A percentile compares a stretch with the other conserved stretches of the same genome.
These are phyloP conservation scores for Tephrocybe sp. DNA, from an alignment of 768 basidiomycete species.

Conservation along the genomic window DNA sequence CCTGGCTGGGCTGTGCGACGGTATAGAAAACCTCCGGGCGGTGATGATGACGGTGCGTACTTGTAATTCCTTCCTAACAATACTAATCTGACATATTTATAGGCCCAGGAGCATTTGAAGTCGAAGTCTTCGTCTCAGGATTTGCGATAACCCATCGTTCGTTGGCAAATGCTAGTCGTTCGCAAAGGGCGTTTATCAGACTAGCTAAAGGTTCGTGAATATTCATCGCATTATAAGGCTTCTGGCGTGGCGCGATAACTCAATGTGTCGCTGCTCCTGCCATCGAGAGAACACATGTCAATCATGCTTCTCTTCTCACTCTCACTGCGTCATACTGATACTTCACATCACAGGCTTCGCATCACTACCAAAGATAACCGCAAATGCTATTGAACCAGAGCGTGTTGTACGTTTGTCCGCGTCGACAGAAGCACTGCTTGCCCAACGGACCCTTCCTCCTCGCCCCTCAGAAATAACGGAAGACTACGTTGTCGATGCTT, in stretches of 20 bases:
- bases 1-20: constrained; percentile 79
- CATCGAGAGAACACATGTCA: neutral
- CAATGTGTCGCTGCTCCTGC: neutral
- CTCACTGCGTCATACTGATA: neutral
- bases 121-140: constrained; percentile 77
- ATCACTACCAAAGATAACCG: constrained; percentile 60
- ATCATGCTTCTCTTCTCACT: neutral
- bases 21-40: constrained; percentile 29
- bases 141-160: constrained; percentile 65
- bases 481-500: constrained; percentile 52
- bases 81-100: neutral
- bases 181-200: constrained; percentile 74
- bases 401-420: constrained; percentile 24
- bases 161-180: constrained; percentile 62
- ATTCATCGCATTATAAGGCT: too few relatives aligned
- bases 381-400: constrained; percentile 28
- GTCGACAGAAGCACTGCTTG: constrained; percentile 52
- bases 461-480: constrained; percentile 60
- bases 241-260: too few relatives aligned
- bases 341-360: constrained; percentile 57
- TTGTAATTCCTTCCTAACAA: neutral
- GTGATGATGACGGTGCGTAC: constrained; percentile 27
- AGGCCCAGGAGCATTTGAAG: constrained; percentile 62
- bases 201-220: constrained; percentile 76
- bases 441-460: constrained; percentile 50